These are phyloP conservation scores for Murraya koenigii DNA, from an alignment of 345 rosid species.

Conservation along the genomic window DNA sequence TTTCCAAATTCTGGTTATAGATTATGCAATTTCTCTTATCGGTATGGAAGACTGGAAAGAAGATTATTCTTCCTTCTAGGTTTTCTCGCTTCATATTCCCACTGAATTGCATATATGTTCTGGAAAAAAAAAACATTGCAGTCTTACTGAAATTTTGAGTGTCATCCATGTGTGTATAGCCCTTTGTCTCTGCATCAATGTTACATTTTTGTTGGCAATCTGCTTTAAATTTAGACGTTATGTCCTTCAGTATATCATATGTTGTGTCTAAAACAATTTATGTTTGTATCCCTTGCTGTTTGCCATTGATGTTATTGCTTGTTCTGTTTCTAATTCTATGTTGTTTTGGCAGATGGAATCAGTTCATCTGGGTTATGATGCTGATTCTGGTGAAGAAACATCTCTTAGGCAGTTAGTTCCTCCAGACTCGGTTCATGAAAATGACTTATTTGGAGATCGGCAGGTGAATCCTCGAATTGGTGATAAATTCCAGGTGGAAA, in stretches of 20 bases:
- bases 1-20: neutral
- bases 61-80: neutral
- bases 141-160: neutral
- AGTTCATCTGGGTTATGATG: slow-evolving; percentile 30
- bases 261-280: slow-evolving; percentile 4
- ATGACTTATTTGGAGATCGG: slow-evolving; percentile 49
- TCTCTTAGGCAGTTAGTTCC: slow-evolving; percentile 22
- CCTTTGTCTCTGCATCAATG: neutral
- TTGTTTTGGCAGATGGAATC: slow-evolving; percentile 36
- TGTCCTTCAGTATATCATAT: slow-evolving; percentile 9
- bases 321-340: neutral
- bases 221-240: neutral
- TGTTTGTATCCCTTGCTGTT: neutral
- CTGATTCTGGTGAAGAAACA: slow-evolving; percentile 32
- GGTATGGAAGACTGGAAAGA: neutral
- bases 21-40: neutral
- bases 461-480: slow-evolving; percentile 58
- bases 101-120: neutral
- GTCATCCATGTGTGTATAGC: neutral
- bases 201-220: neutral
- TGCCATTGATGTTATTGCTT: neutral
- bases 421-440: slow-evolving; percentile 38
- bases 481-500: slow-evolving; percentile 55
- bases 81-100: neutral
- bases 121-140: neutral